These are phyloP conservation scores for Termitomyces bulborhizus DNA, from an alignment of 768 basidiomycete species.

Conservation along the genomic window DNA sequence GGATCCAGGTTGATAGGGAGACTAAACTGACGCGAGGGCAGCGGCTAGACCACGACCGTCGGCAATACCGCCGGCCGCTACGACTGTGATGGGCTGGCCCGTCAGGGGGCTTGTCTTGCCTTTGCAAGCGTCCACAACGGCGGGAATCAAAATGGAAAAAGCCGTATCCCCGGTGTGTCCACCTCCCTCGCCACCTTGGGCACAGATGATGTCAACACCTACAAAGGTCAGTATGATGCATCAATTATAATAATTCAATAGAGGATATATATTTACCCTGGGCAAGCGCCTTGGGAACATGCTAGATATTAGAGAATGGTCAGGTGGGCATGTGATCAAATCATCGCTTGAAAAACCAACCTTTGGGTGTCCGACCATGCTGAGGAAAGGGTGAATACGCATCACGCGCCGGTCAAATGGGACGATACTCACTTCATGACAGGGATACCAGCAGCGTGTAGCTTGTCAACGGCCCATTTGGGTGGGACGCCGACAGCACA, in stretches of 20 bases:
- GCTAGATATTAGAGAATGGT: slow-evolving; percentile 30
- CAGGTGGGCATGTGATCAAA: slow-evolving; percentile 2
- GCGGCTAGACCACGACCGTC: slow-evolving; percentile 80
- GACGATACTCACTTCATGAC: slow-evolving; percentile 71
- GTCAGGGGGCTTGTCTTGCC: slow-evolving; percentile 68
- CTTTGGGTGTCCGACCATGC: slow-evolving; percentile 85
- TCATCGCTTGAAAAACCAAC: slow-evolving; percentile 22
- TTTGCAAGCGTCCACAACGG: slow-evolving; percentile 75
- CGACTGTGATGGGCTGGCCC: slow-evolving; percentile 67
- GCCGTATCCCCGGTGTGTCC: slow-evolving; percentile 84
- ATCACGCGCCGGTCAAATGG: background rate
- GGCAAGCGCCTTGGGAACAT: slow-evolving; percentile 69
- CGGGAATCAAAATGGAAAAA: slow-evolving; percentile 77
- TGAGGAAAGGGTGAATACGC: slow-evolving; percentile 19
- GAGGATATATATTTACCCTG: slow-evolving; percentile 36
- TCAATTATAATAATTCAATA: background rate
- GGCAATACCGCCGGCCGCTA: slow-evolving; percentile 82
- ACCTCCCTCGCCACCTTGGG: slow-evolving; percentile 83
- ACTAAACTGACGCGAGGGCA: slow-evolving; percentile 48
- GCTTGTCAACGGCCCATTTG: slow-evolving; percentile 71
- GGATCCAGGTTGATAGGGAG: background rate
- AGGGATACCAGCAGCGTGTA: slow-evolving; percentile 71
- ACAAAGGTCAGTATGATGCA: background rate
- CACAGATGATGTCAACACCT: slow-evolving; percentile 90
- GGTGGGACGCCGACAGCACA: slow-evolving; percentile 84